Evolutionary conservation across 441 rosid species (phyloP).

Genomic region (Metrosideros polymorpha): DNA sequence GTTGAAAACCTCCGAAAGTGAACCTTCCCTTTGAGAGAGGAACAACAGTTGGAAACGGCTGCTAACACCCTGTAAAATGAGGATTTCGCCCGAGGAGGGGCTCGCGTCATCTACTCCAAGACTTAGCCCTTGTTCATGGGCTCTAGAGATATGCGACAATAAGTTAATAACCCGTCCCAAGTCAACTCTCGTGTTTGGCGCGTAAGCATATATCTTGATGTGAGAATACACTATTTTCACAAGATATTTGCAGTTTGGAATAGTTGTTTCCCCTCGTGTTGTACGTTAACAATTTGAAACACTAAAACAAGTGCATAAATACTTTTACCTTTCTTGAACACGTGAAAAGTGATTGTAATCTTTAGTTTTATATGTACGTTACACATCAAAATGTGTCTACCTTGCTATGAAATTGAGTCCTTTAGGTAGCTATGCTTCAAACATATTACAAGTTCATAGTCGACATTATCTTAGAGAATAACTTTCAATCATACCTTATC

Average conservation of each 20-base stretch:
- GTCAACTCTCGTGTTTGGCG: background rate
- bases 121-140: too few species aligned
- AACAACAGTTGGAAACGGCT: too few species aligned
- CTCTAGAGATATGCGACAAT: too few species aligned
- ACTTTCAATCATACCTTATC: too few species aligned
- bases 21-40: too few species aligned
- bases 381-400: background rate
- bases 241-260: background rate
- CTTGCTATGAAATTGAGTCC: background rate
- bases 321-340: background rate
- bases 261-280: accelerated
- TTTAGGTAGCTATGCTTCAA: background rate
- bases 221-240: background rate
- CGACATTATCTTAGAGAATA: too few species aligned
- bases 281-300: background rate
- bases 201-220: accelerated
- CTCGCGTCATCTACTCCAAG: too few species aligned
- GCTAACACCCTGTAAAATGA: too few species aligned
- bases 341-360: too few species aligned
- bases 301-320: background rate
- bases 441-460: too few species aligned
- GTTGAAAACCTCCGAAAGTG: too few species aligned
- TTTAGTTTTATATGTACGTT: background rate
- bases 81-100: too few species aligned
- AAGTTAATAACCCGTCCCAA: accelerated